These are phyloP conservation scores for Pythium phragmitis DNA, from an alignment of 352 stramenopile genomes.

Conservation along the genomic window DNA sequence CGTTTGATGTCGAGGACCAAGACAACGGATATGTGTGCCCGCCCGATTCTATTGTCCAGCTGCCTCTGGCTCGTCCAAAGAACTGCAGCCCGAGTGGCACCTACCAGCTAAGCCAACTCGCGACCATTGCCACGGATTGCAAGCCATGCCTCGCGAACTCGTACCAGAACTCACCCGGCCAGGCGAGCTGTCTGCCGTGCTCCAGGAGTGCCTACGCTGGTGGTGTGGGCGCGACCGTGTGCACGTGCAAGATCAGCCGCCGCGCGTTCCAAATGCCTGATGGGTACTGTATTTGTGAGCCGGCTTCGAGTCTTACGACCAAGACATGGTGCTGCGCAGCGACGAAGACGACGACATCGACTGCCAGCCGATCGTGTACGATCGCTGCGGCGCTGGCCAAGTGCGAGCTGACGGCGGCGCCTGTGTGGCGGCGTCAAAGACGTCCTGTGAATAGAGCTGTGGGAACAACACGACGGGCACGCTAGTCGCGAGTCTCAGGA, in stretches of 20 bases:
- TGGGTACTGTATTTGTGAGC: slow-evolving; percentile 90
- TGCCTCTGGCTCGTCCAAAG: slow-evolving; percentile 45
- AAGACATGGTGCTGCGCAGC: slow-evolving; percentile 74
- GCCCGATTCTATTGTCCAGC: slow-evolving; percentile 65
- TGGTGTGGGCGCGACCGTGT: slow-evolving; percentile 57
- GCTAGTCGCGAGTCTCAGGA: slow-evolving; percentile 70
- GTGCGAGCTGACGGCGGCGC: slow-evolving; percentile 69
- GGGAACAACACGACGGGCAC: slow-evolving; percentile 60
- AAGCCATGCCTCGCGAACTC: slow-evolving; percentile 61
- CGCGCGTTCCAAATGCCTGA: slow-evolving; percentile 90
- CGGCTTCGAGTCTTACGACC: slow-evolving; percentile 91
- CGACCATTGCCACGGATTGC: slow-evolving; percentile 58
- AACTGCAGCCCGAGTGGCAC: slow-evolving; percentile 68
- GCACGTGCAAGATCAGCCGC: slow-evolving; percentile 83
- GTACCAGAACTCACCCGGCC: slow-evolving; percentile 73
- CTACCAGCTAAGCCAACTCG: slow-evolving; percentile 56
- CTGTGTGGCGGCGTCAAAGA: slow-evolving; percentile 50
- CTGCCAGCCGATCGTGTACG: slow-evolving; percentile 91
- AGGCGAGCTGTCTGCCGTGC: slow-evolving; percentile 81
- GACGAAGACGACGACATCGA: slow-evolving; percentile 86
- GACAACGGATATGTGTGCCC: slow-evolving; percentile 87
- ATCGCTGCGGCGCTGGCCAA: slow-evolving; percentile 71
- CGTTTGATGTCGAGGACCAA: slow-evolving; percentile 65
- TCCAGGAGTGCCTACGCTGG: slow-evolving; percentile 75
- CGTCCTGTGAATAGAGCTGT: slow-evolving; percentile 57